phyloP scores from a whole-genome alignment of 2,329 filamentous ascomycete species.

The Corynespora cassiicola region DNA sequence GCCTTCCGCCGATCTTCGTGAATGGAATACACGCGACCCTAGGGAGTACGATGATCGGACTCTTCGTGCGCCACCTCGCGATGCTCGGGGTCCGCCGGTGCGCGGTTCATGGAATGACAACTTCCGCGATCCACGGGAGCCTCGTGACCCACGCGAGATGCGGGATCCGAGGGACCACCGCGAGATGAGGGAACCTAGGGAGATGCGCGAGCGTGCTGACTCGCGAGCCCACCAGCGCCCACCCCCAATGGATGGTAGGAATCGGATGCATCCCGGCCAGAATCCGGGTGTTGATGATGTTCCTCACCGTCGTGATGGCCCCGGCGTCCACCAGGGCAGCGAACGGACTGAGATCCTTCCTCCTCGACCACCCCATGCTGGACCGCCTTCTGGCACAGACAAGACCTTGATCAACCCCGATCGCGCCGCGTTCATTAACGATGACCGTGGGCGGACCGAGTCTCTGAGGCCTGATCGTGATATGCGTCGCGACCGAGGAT shows the following conservation, averaged over 20 bases:
- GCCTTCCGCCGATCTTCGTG: conserved; percentile 35
- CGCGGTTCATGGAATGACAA: conserved; percentile 33
- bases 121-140: conserved; percentile 33
- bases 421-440: conserved; percentile 50
- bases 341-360: too few relatives aligned
- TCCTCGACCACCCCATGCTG: conserved; percentile 22
- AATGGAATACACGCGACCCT: conserved; percentile 35
- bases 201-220: conserved; percentile 35
- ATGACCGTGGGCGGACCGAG: conserved; percentile 35
- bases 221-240: conserved; percentile 31
- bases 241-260: conserved; percentile 19
- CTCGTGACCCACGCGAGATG: conserved; percentile 32
- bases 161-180: conserved; percentile 29
- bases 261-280: conserved; percentile 30
- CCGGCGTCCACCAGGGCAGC: too few relatives aligned
- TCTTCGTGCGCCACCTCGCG: conserved; percentile 41
- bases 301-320: conserved; percentile 28
- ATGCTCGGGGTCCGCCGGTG: conserved; percentile 31
- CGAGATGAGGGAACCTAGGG: conserved; percentile 17
- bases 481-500: conserved; percentile 35
- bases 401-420: conserved; percentile 49
- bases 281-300: conserved; percentile 28
- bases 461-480: conserved; percentile 33
- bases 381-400: conserved; percentile 20
- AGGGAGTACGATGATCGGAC: conserved; percentile 45